Base-by-base conservation (phyloP, 371 early-diverging fungal species). In the Syncephalastrum contaminatum region DNA sequence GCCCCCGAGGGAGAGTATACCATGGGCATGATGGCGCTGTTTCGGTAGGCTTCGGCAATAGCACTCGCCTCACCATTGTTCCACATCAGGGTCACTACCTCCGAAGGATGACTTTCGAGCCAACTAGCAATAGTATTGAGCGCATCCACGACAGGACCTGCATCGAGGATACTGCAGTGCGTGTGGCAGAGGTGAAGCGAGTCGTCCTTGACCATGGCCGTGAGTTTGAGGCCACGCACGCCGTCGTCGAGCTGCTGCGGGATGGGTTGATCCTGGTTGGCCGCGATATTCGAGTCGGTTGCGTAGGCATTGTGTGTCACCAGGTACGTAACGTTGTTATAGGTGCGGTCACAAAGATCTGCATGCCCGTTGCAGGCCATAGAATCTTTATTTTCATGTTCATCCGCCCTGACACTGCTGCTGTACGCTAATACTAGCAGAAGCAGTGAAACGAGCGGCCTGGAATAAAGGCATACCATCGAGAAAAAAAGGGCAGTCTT, bases 251-350 rank as follows among this genome's bases (percentile, higher is more conserved):
- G 71, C 53, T 91, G 90, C 13, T 73, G 63, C 3, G 60, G 30
- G 36, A 91, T 81, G 25, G 77, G 58, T 43, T 64, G 56, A 58
- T 75, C 70, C 70, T 90, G 91, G 45, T 85, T 90, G 4, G 84
- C 77, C 8, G 86, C 88, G 30, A 74, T 41, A 40, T 67, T 72
- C 1, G 60, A 43, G 6, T 63, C 64, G n/a, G 62, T 46, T 24
- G 91, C 88, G 64, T 80, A 91, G 0, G 91, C 78, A 55, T 91
- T 89, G 65, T 91, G 90, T 8, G 90, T 87, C 4, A 84, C 73
- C 3, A 83, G 63, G 43, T 74, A 85, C 2, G 84, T 74, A n/a
- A 91, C 75, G 21, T 82, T 52, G 62, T 66, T 66, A 58, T 85
- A 89, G 2, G 64, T 42, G 43, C 63, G 68, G 51, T 67, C 54